phyloP scores from a whole-genome alignment of 495 filamentous ascomycete genomes.

The Neurospora sp. region DNA sequence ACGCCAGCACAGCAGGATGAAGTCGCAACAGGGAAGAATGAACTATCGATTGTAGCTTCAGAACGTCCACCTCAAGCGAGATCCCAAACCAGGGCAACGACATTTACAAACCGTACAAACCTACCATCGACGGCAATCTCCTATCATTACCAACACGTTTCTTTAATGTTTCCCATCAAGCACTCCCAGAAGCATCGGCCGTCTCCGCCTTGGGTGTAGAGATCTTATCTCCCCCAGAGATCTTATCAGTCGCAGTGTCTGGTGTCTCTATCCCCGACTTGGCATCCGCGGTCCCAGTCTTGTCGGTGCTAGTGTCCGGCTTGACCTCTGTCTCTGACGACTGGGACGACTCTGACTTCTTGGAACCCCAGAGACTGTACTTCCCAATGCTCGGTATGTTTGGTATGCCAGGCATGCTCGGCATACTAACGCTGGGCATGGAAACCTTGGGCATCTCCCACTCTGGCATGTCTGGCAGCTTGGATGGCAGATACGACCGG shows the following conservation, averaged over 20 bases:
- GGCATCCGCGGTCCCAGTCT: neutral
- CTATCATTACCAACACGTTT: neutral
- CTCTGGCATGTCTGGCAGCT: slow-evolving; percentile 25
- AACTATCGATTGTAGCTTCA: neutral
- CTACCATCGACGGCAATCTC: neutral
- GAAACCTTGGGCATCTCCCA: slow-evolving; percentile 15
- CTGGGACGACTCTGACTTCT: neutral
- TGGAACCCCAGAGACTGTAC: slow-evolving; percentile 15
- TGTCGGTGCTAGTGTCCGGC: neutral
- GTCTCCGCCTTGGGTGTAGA: neutral
- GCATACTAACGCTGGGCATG: slow-evolving; percentile 18
- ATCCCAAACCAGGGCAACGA: neutral
- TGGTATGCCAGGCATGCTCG: slow-evolving; percentile 16
- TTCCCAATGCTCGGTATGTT: slow-evolving; percentile 9
- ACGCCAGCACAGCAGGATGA: neutral
- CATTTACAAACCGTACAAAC: neutral
- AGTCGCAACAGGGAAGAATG: neutral
- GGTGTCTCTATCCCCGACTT: neutral
- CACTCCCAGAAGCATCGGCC: neutral
- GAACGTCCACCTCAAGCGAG: neutral
- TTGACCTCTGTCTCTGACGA: neutral
- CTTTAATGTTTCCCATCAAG: neutral
- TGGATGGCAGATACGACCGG: slow-evolving; percentile 32
- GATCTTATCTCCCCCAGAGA: neutral
- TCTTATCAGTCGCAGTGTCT: neutral